These are phyloP conservation scores for Xylariaceae sp. DNA, from an alignment of 2,329 filamentous ascomycete genomes.

Conservation along the genomic window DNA sequence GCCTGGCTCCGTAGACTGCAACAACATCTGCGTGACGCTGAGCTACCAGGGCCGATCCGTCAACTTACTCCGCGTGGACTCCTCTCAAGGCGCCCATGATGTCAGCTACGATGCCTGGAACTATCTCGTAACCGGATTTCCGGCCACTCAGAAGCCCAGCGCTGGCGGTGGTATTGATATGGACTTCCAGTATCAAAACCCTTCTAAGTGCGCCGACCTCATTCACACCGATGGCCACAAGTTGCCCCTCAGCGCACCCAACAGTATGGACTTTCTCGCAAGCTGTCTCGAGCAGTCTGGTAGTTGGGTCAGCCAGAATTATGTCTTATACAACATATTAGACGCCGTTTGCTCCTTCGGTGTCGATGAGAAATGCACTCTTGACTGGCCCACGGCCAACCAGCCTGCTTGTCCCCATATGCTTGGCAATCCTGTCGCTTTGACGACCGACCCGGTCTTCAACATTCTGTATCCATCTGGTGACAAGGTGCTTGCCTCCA, in stretches of 20 bases:
- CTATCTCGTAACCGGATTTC: slow-evolving; percentile 46
- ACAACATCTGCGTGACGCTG: slow-evolving; percentile 53
- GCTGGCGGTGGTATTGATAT: slow-evolving; percentile 45
- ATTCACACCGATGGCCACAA: slow-evolving; percentile 44
- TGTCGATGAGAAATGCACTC: slow-evolving; percentile 45
- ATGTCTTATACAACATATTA: slow-evolving; percentile 46
- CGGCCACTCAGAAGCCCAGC: slow-evolving; percentile 41
- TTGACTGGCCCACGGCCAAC: slow-evolving; percentile 45
- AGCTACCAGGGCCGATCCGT: slow-evolving; percentile 44
- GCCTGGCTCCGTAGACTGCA: slow-evolving; percentile 47
- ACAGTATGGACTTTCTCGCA: slow-evolving; percentile 52
- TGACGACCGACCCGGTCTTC: slow-evolving; percentile 39
- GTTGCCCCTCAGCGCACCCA: slow-evolving; percentile 50
- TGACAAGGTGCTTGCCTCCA: slow-evolving; percentile 33
- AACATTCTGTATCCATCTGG: slow-evolving; percentile 50
- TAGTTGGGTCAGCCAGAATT: slow-evolving; percentile 44
- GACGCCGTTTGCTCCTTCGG: slow-evolving; percentile 40
- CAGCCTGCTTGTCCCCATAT: slow-evolving; percentile 45
- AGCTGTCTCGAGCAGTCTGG: slow-evolving; percentile 23
- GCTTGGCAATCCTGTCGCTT: slow-evolving; percentile 34
- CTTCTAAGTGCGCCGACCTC: slow-evolving; percentile 43
- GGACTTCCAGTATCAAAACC: slow-evolving; percentile 39
- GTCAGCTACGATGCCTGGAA: slow-evolving; percentile 59
- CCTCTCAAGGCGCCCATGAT: slow-evolving; percentile 51
- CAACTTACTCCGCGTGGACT: slow-evolving; percentile 54